Percentiles rank a stretch among this genome's conserved stretches.
These are phyloP conservation scores for Testicularia cyperi DNA, from an alignment of 1,284 basidiomycete species.

Conservation along the genomic window DNA sequence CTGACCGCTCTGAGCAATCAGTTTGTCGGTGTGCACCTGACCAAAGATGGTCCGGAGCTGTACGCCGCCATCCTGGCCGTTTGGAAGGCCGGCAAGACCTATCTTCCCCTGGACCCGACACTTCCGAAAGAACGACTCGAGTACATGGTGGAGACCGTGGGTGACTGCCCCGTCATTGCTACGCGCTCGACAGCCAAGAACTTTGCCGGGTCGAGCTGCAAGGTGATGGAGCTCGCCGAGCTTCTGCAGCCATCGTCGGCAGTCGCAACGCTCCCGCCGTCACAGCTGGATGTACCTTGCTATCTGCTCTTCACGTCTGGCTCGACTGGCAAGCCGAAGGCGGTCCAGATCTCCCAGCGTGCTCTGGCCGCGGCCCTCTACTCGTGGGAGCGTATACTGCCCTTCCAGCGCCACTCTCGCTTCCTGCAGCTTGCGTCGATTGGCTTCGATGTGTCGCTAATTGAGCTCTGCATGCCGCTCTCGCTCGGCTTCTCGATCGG, in stretches of 20 bases:
- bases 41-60: constrained; percentile 39
- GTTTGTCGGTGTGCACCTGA: constrained; percentile 46
- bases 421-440: constrained; percentile 57
- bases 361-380: constrained; percentile 51
- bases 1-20: constrained; percentile 8
- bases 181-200: constrained; percentile 7
- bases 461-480: constrained; percentile 57
- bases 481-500: constrained; percentile 53
- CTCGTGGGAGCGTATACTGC: constrained; percentile 54
- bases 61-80: constrained; percentile 48
- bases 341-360: constrained; percentile 51
- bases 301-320: constrained; percentile 57
- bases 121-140: constrained; percentile 46
- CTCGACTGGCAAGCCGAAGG: constrained; percentile 55
- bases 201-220: constrained; percentile 9
- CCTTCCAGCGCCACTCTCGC: constrained; percentile 35
- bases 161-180: constrained; percentile 21
- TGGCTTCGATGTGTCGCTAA: constrained; percentile 57
- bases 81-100: constrained; percentile 55
- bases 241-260: background rate
- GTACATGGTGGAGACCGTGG: constrained; percentile 51
- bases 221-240: constrained; percentile 18
- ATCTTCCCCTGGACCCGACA: constrained; percentile 54
- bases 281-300: constrained; percentile 29
- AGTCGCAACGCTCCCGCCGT: constrained; percentile 1